Conservation (phyloP, 352 stramenopile genomes). For the Globisporangium middletonii region DNA sequence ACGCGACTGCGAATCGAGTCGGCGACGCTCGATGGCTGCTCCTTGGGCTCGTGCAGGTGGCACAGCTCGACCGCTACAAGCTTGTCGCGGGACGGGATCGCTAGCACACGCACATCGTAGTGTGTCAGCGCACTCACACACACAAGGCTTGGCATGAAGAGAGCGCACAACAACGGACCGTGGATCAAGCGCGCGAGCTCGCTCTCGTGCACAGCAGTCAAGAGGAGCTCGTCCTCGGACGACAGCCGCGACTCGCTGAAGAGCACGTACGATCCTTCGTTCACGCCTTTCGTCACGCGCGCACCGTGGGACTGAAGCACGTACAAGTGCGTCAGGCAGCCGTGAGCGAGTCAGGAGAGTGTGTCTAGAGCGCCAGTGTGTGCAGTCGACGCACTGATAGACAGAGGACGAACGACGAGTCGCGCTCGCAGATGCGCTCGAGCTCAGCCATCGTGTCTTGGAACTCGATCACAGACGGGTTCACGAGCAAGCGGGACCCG, state of each 20-base stretch:
- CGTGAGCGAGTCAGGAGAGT: not conserved
- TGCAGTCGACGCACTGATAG: conserved; percentile 32
- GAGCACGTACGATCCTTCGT: conserved; percentile 61
- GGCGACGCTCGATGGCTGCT: conserved; percentile 25
- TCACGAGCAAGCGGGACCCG: conserved; percentile 58
- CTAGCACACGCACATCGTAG: conserved; percentile 14
- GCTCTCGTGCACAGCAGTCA: conserved; percentile 56
- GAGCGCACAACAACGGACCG: conserved; percentile 18
- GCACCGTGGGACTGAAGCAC: conserved; percentile 53
- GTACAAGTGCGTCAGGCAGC: not conserved
- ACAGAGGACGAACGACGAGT: conserved; percentile 62
- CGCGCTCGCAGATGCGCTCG: conserved; percentile 20
- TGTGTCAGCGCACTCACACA: not conserved
- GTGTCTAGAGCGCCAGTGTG: not conserved
- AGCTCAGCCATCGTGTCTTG: conserved; percentile 71
- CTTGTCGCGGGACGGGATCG: conserved; percentile 61
- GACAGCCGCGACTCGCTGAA: conserved; percentile 66
- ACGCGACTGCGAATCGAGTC: conserved; percentile 41
- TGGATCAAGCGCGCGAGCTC: conserved; percentile 59
- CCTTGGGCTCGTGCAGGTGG: conserved; percentile 43
- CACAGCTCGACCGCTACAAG: conserved; percentile 63
- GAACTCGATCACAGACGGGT: conserved; percentile 81
- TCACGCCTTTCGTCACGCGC: conserved; percentile 39
- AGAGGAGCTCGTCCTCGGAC: conserved; percentile 61
- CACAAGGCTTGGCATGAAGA: not conserved